These are phyloP conservation scores for Artemisia tridentata DNA, from an alignment of 129 eudicot species.

Conservation along the genomic window DNA sequence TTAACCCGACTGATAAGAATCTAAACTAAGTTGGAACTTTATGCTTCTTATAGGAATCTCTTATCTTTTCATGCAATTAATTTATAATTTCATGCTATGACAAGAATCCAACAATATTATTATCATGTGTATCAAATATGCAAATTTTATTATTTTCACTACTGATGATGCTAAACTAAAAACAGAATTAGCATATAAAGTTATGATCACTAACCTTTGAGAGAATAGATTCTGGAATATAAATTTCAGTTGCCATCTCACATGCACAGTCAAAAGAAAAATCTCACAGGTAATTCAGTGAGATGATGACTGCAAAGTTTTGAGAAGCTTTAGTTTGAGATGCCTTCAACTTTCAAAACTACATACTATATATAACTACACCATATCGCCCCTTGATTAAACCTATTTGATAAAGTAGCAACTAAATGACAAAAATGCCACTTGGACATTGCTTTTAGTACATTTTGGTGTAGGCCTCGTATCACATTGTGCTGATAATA, in stretches of 20 bases:
- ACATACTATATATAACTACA: slow-evolving; percentile 27
- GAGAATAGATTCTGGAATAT: slow-evolving; percentile 21
- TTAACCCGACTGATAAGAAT: background rate
- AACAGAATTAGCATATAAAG: slow-evolving; percentile 6
- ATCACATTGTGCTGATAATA: slow-evolving; percentile 22
- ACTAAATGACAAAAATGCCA: slow-evolving; percentile 41
- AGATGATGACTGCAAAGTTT: slow-evolving; percentile 19
- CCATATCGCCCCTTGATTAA: slow-evolving; percentile 29
- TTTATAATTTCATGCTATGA: slow-evolving; percentile 4
- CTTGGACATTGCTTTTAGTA: slow-evolving; percentile 33
- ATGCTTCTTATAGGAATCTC: background rate
- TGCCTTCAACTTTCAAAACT: slow-evolving; percentile 34
- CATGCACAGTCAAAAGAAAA: slow-evolving; percentile 19
- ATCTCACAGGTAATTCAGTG: slow-evolving; percentile 29
- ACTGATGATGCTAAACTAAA: slow-evolving; percentile 19
- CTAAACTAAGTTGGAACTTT: background rate
- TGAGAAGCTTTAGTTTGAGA: slow-evolving; percentile 22
- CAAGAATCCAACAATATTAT: slow-evolving; percentile 14
- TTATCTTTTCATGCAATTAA: slow-evolving; percentile 17
- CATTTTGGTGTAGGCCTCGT: slow-evolving; percentile 30
- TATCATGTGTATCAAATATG: slow-evolving; percentile 4
- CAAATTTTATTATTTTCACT: slow-evolving; percentile 2
- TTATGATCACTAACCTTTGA: slow-evolving; percentile 23
- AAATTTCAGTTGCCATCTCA: slow-evolving; percentile 35
- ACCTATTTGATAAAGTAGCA: slow-evolving; percentile 26